Base-by-base conservation (phyloP, 805 yeast species). In the Teunomyces pallodes region DNA sequence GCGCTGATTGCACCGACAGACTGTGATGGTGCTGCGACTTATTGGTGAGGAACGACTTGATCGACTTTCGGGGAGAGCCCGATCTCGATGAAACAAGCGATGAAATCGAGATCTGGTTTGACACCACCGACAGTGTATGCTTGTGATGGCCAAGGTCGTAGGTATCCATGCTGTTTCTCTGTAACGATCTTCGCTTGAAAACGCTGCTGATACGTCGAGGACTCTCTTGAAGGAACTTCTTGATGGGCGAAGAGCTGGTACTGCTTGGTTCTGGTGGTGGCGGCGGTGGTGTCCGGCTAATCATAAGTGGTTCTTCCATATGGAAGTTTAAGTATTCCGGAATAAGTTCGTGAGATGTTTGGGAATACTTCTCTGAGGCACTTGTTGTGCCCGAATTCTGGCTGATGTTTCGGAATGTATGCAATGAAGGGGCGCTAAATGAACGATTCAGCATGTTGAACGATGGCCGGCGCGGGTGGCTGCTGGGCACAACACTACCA, bases 381-480 rank as follows among this genome's bases (percentile, higher is more conserved):
- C 41, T 30, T 7, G 40, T 30, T 4, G 40, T 26, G 16, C 41
- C 41, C 7, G 41, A 38, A 9, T 38, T 38, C 17, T 38, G 41
- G 31, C 47, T 50, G 13, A 51, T 42, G 36, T 66, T 57, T 36
- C 75, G 59, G 52, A 60, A 70, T 3, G 76, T 70, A 48, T 70
- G 72, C 39, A 71, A 59, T 3, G 76, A 70, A 8, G 77, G 77
- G 3, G 76, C 77, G 54, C 74, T 66, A 41, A 54, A 55, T 2
- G 73, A 65, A 16, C 69, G 43, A 48, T 54, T 57, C 64, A 60
- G 61, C 9, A 55, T 20, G 54, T 41, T 48, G 48, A 47, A 54
- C 4, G 51, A 49, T 0, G 53, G 46, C 24, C 36, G 10, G 20
- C 45, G 42, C 5, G 44, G 42, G 35, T 27, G 44, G 12, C 27